phyloP scores from a whole-genome alignment of 2,329 filamentous ascomycete species.

The Epichloe elymi region DNA sequence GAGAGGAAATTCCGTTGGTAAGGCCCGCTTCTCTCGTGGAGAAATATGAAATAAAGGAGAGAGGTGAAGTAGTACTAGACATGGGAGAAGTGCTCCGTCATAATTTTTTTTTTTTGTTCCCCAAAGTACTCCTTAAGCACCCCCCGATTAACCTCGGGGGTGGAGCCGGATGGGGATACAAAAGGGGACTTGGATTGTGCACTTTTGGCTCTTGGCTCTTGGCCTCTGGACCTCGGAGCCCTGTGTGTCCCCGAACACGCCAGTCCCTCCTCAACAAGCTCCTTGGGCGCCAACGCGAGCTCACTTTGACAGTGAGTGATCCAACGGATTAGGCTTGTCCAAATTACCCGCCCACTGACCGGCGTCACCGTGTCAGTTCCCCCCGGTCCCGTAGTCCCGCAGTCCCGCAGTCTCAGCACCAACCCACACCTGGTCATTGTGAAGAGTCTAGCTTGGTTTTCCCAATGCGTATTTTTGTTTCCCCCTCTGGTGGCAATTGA shows the following conservation, averaged over 20 bases:
- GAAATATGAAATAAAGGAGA: constrained; percentile 1
- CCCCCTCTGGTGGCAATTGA: too few species aligned
- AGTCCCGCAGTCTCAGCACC: too few species aligned
- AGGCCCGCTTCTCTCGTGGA: constrained; percentile 1
- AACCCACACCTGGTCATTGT: not conserved
- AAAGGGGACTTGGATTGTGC: not conserved
- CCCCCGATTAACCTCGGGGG: constrained; percentile 10
- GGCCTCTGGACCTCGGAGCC: too few species aligned
- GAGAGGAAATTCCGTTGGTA: not conserved
- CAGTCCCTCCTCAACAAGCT: too few species aligned
- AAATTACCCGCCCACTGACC: not conserved
- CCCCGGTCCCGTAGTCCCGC: not conserved
- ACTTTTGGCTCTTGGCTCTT: too few species aligned
- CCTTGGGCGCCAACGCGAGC: too few species aligned
- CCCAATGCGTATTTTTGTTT: too few species aligned
- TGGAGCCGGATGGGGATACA: constrained; percentile 10
- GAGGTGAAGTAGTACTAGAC: constrained; percentile 1
- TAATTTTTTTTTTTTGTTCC: constrained; percentile 8
- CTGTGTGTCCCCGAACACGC: too few species aligned
- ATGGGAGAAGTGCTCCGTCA: constrained; percentile 8
- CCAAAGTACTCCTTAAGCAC: constrained; percentile 3
- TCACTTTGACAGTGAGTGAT: too few species aligned
- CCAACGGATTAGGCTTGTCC: too few species aligned
- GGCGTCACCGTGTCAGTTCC: not conserved
- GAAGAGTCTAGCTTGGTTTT: too few species aligned